Evolutionary conservation across 495 filamentous ascomycete species (phyloP), one percentile per base, ranked within the genome.

Genomic region (Penicillium tannophilum): DNA sequence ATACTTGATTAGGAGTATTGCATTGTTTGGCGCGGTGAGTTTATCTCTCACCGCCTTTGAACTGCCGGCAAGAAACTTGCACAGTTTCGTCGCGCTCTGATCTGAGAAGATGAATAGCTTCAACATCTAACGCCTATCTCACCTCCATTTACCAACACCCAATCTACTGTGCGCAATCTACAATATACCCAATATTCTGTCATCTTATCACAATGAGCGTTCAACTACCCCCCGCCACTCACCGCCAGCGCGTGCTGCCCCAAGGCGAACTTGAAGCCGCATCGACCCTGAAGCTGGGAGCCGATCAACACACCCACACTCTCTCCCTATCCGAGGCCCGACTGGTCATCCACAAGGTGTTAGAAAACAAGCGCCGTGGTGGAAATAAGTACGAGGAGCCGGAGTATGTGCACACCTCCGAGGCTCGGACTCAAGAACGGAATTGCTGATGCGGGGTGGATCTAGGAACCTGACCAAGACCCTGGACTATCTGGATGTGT

Each of bases 281-380:
- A 39, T 81, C 86, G 6, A 85, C 88, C 36, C 85, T 97, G 55
- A 87, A 85, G 65, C 90, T 98, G 28, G 94, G 94, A 73, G 93
- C 97, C 64, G 96, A 98, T 75, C 83, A 92, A 62, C 80, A 91
- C 68, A 91, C 92, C 36, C 90, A 92, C 63, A 90, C 90, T 3
- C 81, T 98, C 53, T 93, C 91, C 33, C 79, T 97, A 31, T 92
- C 89, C 12, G 94, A 97, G 69, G 93, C 93, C n/a, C 84, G 91
- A 58, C 82, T 96, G 36, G 86, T 97, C 63, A 91, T 98, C 62
- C 90, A 90, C 68, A 92, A 91, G 47, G 86, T 97, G 28, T 82
- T 95, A 54, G 81, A 89, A 42, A 90, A 80, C 62, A 80, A 80
- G 66, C 71, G 72, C 6, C 63, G 76, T 0, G 76, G 75, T 12